Evolutionary conservation across 169 alveolate species (phyloP).

Genomic region (Plasmodium knowlesi): DNA sequence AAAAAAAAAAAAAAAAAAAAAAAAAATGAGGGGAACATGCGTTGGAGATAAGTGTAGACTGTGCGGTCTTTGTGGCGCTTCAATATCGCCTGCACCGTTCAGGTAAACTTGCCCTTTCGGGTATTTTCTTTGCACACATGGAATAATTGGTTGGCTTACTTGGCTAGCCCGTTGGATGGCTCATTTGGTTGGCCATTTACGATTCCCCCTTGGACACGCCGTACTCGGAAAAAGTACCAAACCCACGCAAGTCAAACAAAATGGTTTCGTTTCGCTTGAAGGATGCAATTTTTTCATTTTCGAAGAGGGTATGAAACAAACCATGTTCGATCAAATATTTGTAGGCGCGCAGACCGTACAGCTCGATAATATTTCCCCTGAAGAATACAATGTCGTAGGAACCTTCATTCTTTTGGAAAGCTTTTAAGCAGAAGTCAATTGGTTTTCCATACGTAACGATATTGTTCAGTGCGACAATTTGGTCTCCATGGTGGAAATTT

Average conservation of each 20-base stretch:
- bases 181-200: background rate
- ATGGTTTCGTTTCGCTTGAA: constrained; percentile 54
- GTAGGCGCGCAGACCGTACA: constrained; percentile 66
- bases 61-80: background rate
- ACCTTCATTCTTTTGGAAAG: constrained; percentile 71
- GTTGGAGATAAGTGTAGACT: background rate
- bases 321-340: constrained; percentile 37
- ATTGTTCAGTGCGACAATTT: constrained; percentile 68
- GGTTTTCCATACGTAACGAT: constrained; percentile 66
- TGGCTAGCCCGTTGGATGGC: background rate
- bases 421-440: constrained; percentile 52
- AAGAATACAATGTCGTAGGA: constrained; percentile 67
- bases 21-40: background rate
- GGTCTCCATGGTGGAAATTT: constrained; percentile 72
- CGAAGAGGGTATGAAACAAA: constrained; percentile 58
- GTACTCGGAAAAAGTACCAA: constrained; percentile 71
- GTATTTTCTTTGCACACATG: background rate
- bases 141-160: background rate
- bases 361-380: constrained; percentile 70
- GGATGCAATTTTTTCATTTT: constrained; percentile 57
- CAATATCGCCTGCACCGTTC: background rate
- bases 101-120: background rate
- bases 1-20: background rate
- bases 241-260: constrained; percentile 66
- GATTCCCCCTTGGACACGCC: constrained; percentile 39